Base-by-base conservation (phyloP, 192 early-diverging fungal species). In the Linnemannia zychae region DNA sequence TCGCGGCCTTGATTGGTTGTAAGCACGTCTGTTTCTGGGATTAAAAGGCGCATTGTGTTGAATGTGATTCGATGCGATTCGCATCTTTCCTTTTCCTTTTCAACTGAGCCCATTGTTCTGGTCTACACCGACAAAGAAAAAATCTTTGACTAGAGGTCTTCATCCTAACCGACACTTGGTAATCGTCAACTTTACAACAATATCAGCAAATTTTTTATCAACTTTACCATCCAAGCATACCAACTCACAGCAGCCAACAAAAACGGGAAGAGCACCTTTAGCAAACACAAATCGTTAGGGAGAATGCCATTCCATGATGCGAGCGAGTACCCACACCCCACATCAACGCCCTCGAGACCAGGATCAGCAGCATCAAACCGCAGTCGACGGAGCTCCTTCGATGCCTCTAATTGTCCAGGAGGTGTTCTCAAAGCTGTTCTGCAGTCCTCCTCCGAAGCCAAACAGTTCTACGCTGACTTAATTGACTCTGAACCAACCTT, bases 391-490 rank as follows among this genome's bases (percentile, higher is more conserved):
- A 31, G 63, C 18, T 67, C 47, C 44, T 44, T 76, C 22, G 63
- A 66, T 46, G 28, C 47, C 31, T 17, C 46, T 17, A 49, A 40
- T 44, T 67, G 74, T 15, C 74, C 75, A 28, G 47, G 65, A 36
- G 46, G 75, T 36, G 65, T 67, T 11, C 63, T 76, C 75, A 76
- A 40, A 28, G 37, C 31, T 46, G 47, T 76, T 7, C 75, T 76
- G 11, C 17, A 76, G 3, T 68, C 65, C 0, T 38, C 65, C 4
- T 33, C 24, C 22, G 24, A 67, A 7, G 75, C 75, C 65, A 76
- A 67, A 33, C 57, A 76, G 24, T 76, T 67, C 18, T 76, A 76
- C 31, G 75, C 46, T 11, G 50, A 73, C 16, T 33, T 73, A 28
- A 33, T 73, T 15, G 63, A 67, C 46, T 65, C 74, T 34, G 63